These are phyloP conservation scores for Maudiozyma pseudohumilis DNA, from an alignment of 805 yeast genomes.

Conservation along the genomic window DNA sequence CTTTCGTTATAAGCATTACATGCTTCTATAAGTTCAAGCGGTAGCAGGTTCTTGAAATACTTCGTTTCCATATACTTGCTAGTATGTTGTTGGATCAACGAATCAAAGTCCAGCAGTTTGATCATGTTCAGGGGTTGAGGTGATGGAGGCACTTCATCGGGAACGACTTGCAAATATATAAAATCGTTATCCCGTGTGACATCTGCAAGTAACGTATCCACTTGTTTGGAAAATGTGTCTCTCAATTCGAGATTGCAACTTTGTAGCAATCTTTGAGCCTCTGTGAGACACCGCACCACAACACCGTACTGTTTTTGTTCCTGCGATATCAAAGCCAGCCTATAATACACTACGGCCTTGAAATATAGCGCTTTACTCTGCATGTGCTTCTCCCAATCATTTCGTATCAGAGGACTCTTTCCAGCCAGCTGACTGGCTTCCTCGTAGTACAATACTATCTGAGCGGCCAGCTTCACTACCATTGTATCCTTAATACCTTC, in stretches of 20 bases:
- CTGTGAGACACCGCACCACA: constrained; percentile 36
- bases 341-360: constrained; percentile 56
- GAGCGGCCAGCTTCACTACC: constrained; percentile 55
- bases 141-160: constrained; percentile 37
- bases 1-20: constrained; percentile 62
- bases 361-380: constrained; percentile 56
- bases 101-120: constrained; percentile 34
- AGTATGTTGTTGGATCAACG: constrained; percentile 27
- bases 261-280: background rate
- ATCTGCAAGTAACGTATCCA: constrained; percentile 37
- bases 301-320: constrained; percentile 47
- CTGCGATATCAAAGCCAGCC: constrained; percentile 40
- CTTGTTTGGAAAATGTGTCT: constrained; percentile 36
- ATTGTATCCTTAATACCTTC: constrained; percentile 42
- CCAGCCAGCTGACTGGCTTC: constrained; percentile 36
- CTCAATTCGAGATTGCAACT: constrained; percentile 21
- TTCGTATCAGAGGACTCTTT: constrained; percentile 40
- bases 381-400: constrained; percentile 59
- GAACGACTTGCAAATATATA: constrained; percentile 61
- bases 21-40: constrained; percentile 53
- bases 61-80: constrained; percentile 7
- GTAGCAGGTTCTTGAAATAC: constrained; percentile 55
- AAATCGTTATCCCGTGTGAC: constrained; percentile 76
- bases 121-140: constrained; percentile 46
- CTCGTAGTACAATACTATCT: constrained; percentile 48